phyloP scores from a whole-genome alignment of 768 basidiomycete species.

The Hygrophorus pudorinus region DNA sequence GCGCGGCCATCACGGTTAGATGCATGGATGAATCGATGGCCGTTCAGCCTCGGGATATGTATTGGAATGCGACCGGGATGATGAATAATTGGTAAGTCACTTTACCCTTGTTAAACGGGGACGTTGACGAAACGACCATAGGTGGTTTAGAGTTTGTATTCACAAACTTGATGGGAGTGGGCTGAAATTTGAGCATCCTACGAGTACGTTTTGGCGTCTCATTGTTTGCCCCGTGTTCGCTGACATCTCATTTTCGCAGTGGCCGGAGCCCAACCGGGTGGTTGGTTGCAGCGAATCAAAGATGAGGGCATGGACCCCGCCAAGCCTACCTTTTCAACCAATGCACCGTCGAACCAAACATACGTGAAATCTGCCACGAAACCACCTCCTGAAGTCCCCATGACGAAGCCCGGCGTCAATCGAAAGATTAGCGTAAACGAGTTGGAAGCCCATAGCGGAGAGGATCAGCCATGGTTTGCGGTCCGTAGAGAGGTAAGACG shows the following conservation, averaged over 20 bases:
- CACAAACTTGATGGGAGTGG: conserved; percentile 22
- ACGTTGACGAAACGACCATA: conserved; percentile 12
- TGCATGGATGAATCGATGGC: conserved; percentile 45
- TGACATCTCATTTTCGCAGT: conserved; percentile 11
- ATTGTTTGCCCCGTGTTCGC: background rate
- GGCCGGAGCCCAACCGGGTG: conserved; percentile 34
- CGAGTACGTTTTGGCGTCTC: conserved; percentile 13
- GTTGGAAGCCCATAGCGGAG: conserved; percentile 25
- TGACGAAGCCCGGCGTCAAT: conserved; percentile 36
- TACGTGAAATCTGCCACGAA: conserved; percentile 1
- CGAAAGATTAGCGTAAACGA: conserved; percentile 36
- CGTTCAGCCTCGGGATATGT: conserved; percentile 46
- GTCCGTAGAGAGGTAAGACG: conserved; percentile 37
- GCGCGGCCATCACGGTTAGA: conserved; percentile 35
- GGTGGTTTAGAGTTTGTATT: conserved; percentile 51
- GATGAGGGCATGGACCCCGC: conserved; percentile 31
- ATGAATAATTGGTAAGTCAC: conserved; percentile 46
- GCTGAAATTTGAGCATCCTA: conserved; percentile 50
- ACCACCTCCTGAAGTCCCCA: conserved; percentile 19
- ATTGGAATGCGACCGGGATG: conserved; percentile 51
- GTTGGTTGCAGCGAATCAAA: conserved; percentile 58
- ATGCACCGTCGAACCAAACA: background rate
- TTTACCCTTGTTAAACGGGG: background rate
- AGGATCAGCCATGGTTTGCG: conserved; percentile 38
- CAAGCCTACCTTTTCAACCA: conserved; percentile 26